Base-by-base conservation (phyloP, 352 stramenopile species). In the Phytophthora niederhauseri region DNA sequence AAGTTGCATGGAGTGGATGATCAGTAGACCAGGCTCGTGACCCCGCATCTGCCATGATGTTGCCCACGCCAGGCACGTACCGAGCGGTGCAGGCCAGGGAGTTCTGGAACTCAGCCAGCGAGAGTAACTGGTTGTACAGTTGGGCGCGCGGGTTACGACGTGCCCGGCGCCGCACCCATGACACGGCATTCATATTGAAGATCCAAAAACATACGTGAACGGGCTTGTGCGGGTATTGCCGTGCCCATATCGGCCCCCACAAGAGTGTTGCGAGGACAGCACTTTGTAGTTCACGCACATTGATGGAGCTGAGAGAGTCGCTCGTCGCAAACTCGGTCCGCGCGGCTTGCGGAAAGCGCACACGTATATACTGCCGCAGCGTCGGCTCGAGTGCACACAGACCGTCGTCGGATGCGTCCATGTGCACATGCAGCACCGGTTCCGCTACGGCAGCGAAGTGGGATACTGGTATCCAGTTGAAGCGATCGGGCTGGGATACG, bases 31-130 rank as follows among this genome's bases (percentile, higher is more conserved):
- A 70, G 11, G 61, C 67, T 6, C 67, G 61, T 17, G 56, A 70
- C 4, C 67, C 56, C 1, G 41, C 54, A 22, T 70, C 56, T 0
- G 67, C 61, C 48, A 66, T 53, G 0, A 30, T 53, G 22, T 74
- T 74, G 2, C 38, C 19, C 4, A 46, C 22, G 12, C 50, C 56
- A 11, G 56, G 17, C n/a, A 74, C 61, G 45, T 74, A 56, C 15
- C 43, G 17, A 0, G 67, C 49, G 1, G 67, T 53, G 22, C 64
- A 56, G 9, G 17, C 22, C 2, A 70, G 12, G 11, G 61, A 14
- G 51, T 56, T 64, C 31, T 61, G 19, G 28, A 73, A 53, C 38
- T 73, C 66, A 3, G 55, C 54, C 4, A 67, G 22, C 1, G 34
- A 66, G 0, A 68, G 26, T 3, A 70, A n/a, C 6, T 55, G 17